These are phyloP conservation scores for Gloeopeniophorella convolvens DNA, from an alignment of 768 basidiomycete genomes.

Conservation along the genomic window DNA sequence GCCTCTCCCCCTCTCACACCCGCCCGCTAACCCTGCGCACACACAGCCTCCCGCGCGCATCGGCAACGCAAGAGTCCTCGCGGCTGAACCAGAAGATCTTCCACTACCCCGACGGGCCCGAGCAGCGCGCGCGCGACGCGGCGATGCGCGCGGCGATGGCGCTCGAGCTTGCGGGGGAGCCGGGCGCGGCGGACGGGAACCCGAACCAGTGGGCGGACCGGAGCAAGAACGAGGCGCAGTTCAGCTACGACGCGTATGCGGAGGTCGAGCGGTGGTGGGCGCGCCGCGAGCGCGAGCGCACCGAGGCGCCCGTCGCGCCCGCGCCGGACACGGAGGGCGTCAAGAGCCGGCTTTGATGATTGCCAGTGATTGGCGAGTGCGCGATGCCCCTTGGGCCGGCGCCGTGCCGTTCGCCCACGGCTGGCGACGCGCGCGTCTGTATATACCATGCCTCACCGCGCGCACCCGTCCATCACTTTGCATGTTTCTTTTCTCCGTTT, in stretches of 20 bases:
- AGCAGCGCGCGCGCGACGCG: conserved; percentile 44
- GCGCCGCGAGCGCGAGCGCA: conserved; percentile 24
- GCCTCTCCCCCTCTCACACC: not conserved
- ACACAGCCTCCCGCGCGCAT: conserved; percentile 35
- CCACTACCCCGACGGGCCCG: conserved; percentile 49
- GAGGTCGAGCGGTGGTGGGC: conserved; percentile 48
- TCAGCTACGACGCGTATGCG: conserved; percentile 48
- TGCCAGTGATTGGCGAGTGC: too few relatives aligned
- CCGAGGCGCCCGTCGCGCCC: conserved; percentile 10
- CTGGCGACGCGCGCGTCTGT: too few relatives aligned
- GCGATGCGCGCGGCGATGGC: conserved; percentile 46
- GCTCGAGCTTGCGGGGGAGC: conserved; percentile 26
- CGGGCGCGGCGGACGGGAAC: conserved; percentile 30
- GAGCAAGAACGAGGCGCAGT: conserved; percentile 40
- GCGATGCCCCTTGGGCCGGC: too few relatives aligned
- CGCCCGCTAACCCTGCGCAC: not conserved
- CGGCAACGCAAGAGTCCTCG: conserved; percentile 42
- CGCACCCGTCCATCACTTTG: too few relatives aligned
- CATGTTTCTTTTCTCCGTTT: too few relatives aligned
- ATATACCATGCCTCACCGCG: too few relatives aligned
- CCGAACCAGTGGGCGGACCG: conserved; percentile 56
- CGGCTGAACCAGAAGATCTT: conserved; percentile 48
- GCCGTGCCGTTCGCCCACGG: too few relatives aligned
- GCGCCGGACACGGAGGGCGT: too few relatives aligned
- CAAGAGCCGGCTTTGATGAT: too few relatives aligned